Base-by-base conservation (phyloP, 176 grass and related monocot genomes). In the Dactylis glomerata region DNA sequence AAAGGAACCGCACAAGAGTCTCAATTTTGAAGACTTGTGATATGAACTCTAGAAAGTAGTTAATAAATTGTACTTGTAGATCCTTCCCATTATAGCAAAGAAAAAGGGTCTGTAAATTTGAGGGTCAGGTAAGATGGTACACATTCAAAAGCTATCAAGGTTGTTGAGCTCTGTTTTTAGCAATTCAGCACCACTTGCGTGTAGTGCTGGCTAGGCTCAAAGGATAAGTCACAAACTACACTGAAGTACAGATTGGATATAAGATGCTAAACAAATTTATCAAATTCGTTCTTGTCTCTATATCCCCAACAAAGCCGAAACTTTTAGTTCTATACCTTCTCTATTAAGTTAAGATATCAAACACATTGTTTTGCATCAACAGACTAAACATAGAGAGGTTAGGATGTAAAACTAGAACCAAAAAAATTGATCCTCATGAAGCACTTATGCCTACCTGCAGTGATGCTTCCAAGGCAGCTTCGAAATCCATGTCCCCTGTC, bases 381-480 rank as follows among this genome's bases (percentile, higher is more conserved):
- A 83, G 78, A 79, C 64, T 66, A 82, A 27, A 34, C 24, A 47
- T 45, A 80, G 37, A 57, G 73, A 38, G 50, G 49, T 62, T 20
- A 49, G n/a, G 22, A 59, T 59, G n/a, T 19, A 11, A 46, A 76
- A 77, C 20, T 44, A 46, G 5, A 36, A 83, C 56, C 12, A 54
- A 56, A 82, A 59, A 46, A 17, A 37, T 15, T 6, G n/a, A 81
- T 61, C 75, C 23, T 81, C 26, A 13, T 68, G 49, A 81, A 78
- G 6, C 28, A 52, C 81, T 41, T 15, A 55, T 62, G 28, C 63
- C 3, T 81, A 92, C 93, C 90, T 88, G 90, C 81, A 90, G 78
- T 42, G 90, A 95, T 86, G 89, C 90, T 92, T 95, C 93, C 74
- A 95, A 88, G 31, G 83, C 93, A 72, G 77, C 84, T 78, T 90